Base-by-base conservation (phyloP, 768 basidiomycete species). In the Russula sp. region DNA sequence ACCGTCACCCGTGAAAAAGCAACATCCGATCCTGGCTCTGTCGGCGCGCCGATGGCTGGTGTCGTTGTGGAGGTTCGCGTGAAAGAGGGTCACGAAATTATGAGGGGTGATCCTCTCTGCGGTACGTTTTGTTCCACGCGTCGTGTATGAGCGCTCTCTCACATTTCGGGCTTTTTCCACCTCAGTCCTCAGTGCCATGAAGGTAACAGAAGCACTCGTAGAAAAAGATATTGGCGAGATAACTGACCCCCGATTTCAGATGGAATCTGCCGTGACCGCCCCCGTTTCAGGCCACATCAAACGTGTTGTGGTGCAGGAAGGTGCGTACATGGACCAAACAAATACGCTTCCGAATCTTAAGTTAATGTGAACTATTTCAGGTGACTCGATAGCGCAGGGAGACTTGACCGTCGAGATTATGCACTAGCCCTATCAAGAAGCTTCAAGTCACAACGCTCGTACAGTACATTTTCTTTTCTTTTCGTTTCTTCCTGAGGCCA, bases 61-160 rank as follows among this genome's bases (percentile, higher is more conserved):
- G 96, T 98, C 56, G 94, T 98, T 60, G 91, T 99, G 20, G 97
- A 99, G 75, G 94, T 99, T 54, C 83, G 96, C 72, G 95, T 98
- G 65, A 96, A 97, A 79, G 97, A 98, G 76, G 94, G 94, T 26
- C 89, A 95, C 63, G 93, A 96, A 73, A 94, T 99, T 76, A 95
- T 89, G 86, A 96, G 94, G 78, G 97, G 97, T 57, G 97, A 99
- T 79, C 94, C 96, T 63, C 79, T 98, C 68, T 90, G 90, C 76
- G 87, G 89, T 90, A 75, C 77, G 88, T 84, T 49, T 64, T 68
- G 60, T 67, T 65, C 26, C 53, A 55, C 28, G 61, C 46, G n/a
- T 49, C 14, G 52, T 44, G 30, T 42, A 64, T 59, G 63, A 24
- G 32, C 38, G 34, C 63, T 44, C 48, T 46, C 58, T 61, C 53